A percentile compares a stretch with the other conserved stretches of the same genome.
Conservation (phyloP, 2,329 filamentous ascomycete species). For the Dendryphion nanum region DNA sequence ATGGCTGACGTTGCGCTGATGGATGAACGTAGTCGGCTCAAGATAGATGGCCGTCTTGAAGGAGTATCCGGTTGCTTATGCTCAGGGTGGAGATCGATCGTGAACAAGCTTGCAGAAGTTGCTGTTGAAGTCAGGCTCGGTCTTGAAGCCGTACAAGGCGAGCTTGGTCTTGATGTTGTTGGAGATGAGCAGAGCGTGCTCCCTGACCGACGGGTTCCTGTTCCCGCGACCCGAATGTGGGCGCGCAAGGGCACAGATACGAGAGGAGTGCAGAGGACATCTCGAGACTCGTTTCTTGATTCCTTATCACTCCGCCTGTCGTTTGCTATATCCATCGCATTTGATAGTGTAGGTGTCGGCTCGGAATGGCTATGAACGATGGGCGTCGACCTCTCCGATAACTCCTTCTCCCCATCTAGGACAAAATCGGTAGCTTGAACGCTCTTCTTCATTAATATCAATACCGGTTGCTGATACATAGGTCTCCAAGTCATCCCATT, state of each 20-base stretch:
- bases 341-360: too few species aligned
- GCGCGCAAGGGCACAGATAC: background rate
- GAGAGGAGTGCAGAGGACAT: background rate
- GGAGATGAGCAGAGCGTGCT: conserved; percentile 1
- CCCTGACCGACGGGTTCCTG: background rate
- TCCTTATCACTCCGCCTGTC: too few species aligned
- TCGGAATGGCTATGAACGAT: too few species aligned
- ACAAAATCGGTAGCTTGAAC: too few species aligned
- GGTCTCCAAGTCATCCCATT: too few species aligned
- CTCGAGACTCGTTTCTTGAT: background rate
- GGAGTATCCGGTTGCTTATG: background rate
- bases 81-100: conserved; percentile 7
- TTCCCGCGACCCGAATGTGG: background rate
- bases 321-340: too few species aligned
- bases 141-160: conserved; percentile 94
- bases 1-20: conserved; percentile 8
- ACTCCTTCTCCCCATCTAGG: too few species aligned
- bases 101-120: conserved; percentile 64
- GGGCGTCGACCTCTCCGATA: too few species aligned
- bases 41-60: conserved; percentile 10
- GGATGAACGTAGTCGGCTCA: conserved; percentile 15
- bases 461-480: too few species aligned
- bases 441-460: too few species aligned
- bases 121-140: conserved; percentile 91
- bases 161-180: conserved; percentile 58